phyloP scores from a whole-genome alignment of 208 protist species.

The Plasmodiophora brassicae region DNA sequence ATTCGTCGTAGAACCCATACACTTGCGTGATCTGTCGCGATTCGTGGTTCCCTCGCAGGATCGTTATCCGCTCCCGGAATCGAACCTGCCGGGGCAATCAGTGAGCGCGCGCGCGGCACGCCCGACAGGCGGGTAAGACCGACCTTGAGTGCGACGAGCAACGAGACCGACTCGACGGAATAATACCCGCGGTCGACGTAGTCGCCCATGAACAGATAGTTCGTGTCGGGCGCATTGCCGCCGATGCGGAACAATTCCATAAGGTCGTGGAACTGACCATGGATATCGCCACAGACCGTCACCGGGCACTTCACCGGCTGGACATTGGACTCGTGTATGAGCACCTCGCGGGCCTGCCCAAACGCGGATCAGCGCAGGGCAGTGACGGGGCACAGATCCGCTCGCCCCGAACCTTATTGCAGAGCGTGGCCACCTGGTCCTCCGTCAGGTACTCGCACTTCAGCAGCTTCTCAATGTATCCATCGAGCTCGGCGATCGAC shows the following conservation, averaged over 20 bases:
- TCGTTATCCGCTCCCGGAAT: slow-evolving; percentile 72
- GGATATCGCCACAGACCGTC: slow-evolving; percentile 97
- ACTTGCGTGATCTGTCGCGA: slow-evolving; percentile 71
- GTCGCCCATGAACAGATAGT: slow-evolving; percentile 95
- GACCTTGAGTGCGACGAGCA: slow-evolving; percentile 87
- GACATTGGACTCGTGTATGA: slow-evolving; percentile 82
- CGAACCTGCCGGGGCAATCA: slow-evolving; percentile 55
- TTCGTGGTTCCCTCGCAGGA: slow-evolving; percentile 88
- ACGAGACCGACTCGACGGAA: slow-evolving; percentile 87
- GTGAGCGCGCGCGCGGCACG: background rate
- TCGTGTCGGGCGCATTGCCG: slow-evolving; percentile 73
- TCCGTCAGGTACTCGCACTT: slow-evolving; percentile 66
- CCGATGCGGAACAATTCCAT: slow-evolving; percentile 90
- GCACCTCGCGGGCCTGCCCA: slow-evolving; percentile 68
- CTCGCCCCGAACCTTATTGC: slow-evolving; percentile 54
- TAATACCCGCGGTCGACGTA: slow-evolving; percentile 94
- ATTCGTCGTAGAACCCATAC: slow-evolving; percentile 83
- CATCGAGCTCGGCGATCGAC: slow-evolving; percentile 52
- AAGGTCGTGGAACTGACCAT: slow-evolving; percentile 97
- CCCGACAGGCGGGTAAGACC: background rate
- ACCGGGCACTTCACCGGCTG: slow-evolving; percentile 84
- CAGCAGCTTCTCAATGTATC: slow-evolving; percentile 62
- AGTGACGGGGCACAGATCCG: background rate
- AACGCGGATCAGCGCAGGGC: background rate
- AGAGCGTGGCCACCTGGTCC: slow-evolving; percentile 58